Conservation (phyloP, 371 early-diverging fungal genomes). For the Apophysomyces trapeziformis region DNA sequence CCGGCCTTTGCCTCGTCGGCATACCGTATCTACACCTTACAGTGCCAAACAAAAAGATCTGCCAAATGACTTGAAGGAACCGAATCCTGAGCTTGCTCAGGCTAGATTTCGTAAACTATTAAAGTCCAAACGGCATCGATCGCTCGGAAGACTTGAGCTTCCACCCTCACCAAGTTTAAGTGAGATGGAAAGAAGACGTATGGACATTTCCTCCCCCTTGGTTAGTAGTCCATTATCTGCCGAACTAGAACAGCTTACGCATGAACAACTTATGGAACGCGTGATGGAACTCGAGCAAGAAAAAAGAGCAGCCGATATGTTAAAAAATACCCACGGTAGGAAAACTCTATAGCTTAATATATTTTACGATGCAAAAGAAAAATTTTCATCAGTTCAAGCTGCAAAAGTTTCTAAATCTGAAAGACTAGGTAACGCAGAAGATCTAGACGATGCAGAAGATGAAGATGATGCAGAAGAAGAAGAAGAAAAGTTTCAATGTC, state of each 20-base stretch:
- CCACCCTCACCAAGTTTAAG: constrained; percentile 16
- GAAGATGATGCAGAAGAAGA: constrained; percentile 14
- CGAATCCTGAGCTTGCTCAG: constrained; percentile 13
- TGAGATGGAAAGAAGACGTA: constrained; percentile 9
- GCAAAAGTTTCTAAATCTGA: constrained; percentile 1
- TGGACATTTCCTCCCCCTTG: constrained; percentile 7
- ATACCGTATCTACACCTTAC: constrained; percentile 51
- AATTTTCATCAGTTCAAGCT: neutral
- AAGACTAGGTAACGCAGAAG: neutral
- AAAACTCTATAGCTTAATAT: neutral
- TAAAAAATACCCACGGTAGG: constrained; percentile 2
- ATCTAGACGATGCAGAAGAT: neutral
- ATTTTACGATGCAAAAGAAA: no score
- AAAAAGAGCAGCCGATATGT: neutral
- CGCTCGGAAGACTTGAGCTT: constrained; percentile 41
- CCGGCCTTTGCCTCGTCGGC: constrained; percentile 45
- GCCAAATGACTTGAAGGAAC: neutral
- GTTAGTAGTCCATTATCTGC: constrained; percentile 1
- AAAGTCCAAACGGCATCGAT: constrained; percentile 46
- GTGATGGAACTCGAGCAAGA: constrained; percentile 5
- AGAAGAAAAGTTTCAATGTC: constrained; percentile 22
- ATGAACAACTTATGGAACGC: constrained; percentile 7
- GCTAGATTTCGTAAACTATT: constrained; percentile 30
- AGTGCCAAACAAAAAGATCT: constrained; percentile 6
- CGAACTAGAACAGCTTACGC: constrained; percentile 1